Percentiles rank a stretch among this genome's conserved stretches.
These are phyloP conservation scores for Melanopsichium pennsylvanicum DNA, from an alignment of 1,284 basidiomycete species.

Conservation along the genomic window DNA sequence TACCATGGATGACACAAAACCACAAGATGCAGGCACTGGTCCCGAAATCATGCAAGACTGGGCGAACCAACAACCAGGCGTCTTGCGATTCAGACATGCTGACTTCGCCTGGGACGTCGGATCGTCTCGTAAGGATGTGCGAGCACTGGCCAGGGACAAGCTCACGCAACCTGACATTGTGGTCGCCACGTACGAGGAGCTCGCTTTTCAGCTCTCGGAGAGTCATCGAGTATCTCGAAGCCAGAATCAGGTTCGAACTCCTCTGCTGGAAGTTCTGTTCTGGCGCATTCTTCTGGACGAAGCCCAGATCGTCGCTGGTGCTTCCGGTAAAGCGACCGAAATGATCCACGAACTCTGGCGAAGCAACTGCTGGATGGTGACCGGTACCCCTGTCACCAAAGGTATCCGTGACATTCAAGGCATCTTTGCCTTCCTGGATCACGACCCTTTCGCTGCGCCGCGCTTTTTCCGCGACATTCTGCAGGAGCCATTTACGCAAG, in stretches of 20 bases:
- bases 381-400: constrained; percentile 46
- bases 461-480: constrained; percentile 44
- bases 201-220: constrained; percentile 37
- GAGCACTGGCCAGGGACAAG: constrained; percentile 10
- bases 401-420: constrained; percentile 47
- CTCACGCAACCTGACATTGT: constrained; percentile 41
- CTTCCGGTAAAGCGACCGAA: constrained; percentile 36
- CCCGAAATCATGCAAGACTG: background rate
- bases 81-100: constrained; percentile 27
- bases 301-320: constrained; percentile 46
- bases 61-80: constrained; percentile 18
- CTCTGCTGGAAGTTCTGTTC: constrained; percentile 50
- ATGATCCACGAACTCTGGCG: constrained; percentile 53
- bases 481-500: constrained; percentile 35
- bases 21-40: too few relatives aligned
- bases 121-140: constrained; percentile 11
- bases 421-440: constrained; percentile 49
- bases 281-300: constrained; percentile 52
- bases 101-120: constrained; percentile 32
- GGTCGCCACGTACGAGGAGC: constrained; percentile 51
- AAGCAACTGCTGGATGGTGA: constrained; percentile 52
- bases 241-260: constrained; percentile 19
- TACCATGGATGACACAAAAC: too few relatives aligned
- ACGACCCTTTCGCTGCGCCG: constrained; percentile 38
- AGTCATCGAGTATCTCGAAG: constrained; percentile 20